Evolutionary conservation across 345 rosid genomes (phyloP).

Genomic region (Salix arbutifolia): DNA sequence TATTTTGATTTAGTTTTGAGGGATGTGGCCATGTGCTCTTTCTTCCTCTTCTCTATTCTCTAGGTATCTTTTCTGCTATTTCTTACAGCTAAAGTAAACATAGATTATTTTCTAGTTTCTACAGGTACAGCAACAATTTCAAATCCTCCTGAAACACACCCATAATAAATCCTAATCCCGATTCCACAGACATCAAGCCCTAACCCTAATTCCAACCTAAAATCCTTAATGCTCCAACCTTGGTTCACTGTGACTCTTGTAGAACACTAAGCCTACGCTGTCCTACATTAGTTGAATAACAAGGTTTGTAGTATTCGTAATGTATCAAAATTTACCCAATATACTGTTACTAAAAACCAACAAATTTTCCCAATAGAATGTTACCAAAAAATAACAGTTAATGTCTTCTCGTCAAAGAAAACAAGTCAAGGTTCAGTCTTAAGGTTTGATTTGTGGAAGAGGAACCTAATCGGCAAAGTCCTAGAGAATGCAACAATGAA

Average conservation of each 20-base stretch:
- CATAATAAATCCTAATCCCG: too few relatives aligned
- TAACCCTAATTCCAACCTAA: neutral
- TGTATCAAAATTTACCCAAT: neutral
- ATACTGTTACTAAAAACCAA: too few relatives aligned
- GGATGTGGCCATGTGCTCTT: neutral
- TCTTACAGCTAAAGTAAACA: neutral
- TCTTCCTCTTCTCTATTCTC: neutral
- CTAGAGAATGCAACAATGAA: neutral
- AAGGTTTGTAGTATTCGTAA: neutral
- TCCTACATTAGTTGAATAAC: neutral
- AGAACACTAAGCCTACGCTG: neutral
- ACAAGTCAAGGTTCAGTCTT: neutral
- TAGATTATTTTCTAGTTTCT: neutral
- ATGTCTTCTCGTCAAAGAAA: neutral
- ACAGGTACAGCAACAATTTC: neutral
- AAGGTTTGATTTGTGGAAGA: neutral
- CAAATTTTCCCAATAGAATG: neutral
- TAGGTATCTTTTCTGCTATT: neutral
- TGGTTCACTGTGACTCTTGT: neutral
- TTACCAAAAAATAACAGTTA: neutral
- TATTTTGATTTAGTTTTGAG: neutral
- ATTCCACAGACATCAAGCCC: neutral
- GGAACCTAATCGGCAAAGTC: neutral
- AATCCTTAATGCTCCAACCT: neutral
- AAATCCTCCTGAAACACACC: neutral